Evolutionary conservation across 192 early-diverging fungal genomes (phyloP).

Genomic region (Bifiguratus adelaidae): DNA sequence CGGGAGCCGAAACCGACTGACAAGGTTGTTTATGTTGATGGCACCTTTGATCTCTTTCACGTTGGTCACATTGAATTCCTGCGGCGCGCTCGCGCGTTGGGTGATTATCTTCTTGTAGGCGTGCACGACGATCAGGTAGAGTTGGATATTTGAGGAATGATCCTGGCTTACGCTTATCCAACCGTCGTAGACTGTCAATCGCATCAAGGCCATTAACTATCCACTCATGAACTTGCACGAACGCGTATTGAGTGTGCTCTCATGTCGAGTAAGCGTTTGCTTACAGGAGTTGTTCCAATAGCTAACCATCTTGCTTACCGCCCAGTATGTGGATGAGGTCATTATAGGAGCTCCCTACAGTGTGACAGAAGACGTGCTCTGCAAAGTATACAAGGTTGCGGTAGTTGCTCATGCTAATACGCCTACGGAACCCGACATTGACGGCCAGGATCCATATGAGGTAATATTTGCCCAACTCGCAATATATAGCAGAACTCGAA

Average conservation of each 20-base stretch:
- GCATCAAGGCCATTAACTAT: constrained; percentile 76
- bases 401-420: constrained; percentile 72
- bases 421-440: constrained; percentile 49
- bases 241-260: constrained; percentile 83
- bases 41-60: constrained; percentile 95
- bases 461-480: constrained; percentile 14
- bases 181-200: constrained; percentile 59
- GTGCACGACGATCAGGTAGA: constrained; percentile 76
- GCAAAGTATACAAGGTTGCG: constrained; percentile 76
- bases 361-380: constrained; percentile 76
- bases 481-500: too few species aligned
- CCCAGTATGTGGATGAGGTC: constrained; percentile 85
- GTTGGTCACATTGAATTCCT: constrained; percentile 89
- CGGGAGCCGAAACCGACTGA: constrained; percentile 65
- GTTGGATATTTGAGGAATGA: background rate
- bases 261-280: constrained; percentile 63
- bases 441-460: constrained; percentile 74
- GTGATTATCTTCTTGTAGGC: constrained; percentile 89
- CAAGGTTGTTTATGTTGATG: constrained; percentile 89
- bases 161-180: background rate
- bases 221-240: constrained; percentile 96
- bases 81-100: constrained; percentile 69
- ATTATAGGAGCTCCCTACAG: constrained; percentile 88
- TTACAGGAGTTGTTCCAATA: background rate
- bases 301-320: background rate